Evolutionary conservation across 139 green algal genomes (phyloP), one percentile per base, ranked within the genome.

Genomic region (Dunaliella primolecta): DNA sequence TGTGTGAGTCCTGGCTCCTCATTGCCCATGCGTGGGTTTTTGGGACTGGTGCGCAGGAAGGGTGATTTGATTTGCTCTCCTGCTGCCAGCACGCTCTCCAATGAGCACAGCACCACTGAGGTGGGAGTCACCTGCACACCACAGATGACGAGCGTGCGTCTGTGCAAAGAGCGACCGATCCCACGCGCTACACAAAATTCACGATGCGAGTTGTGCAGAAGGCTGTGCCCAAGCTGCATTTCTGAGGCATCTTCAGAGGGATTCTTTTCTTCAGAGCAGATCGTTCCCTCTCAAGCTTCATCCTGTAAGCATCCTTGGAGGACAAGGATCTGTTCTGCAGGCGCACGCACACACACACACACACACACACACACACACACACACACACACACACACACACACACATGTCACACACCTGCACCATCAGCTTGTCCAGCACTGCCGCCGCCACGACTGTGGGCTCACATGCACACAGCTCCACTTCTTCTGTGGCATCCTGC

Each of bases 351-450:
- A 64, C 46, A 64, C 46, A 64, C 46, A 64, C 46, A 64, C 46
- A 64, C 46, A 64, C 46, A 64, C 46, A 64, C 46, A 64, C 46
- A 64, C 46, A 64, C 46, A 64, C 46, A 64, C 46, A 64, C 46
- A 15, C 46, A 64, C 46, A 64, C 46, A 64, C 46, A 64, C 46
- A 64, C n/a, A 64, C 46, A 64, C 7, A 15, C 46, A 64, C 46
- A 25, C 7, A 64, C 46, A 64, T 64, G 46, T 25, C 7, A 64
- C 46, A 15, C n/a, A 80, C 75, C 75, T 80, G 75, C 29, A 30
- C 75, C 75, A 80, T 80, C n/a, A 80, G n/a, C 29, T n/a, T n/a
- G 2, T 80, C 75, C 75, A 37, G 75, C 75, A 80, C 75, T n/a
- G 36, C 75, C 75, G n/a, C 75, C 7, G 75, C 75, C 29, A 33